phyloP scores from a whole-genome alignment of 2,329 filamentous ascomycete genomes.

The Chrysoporthe puriensis region DNA sequence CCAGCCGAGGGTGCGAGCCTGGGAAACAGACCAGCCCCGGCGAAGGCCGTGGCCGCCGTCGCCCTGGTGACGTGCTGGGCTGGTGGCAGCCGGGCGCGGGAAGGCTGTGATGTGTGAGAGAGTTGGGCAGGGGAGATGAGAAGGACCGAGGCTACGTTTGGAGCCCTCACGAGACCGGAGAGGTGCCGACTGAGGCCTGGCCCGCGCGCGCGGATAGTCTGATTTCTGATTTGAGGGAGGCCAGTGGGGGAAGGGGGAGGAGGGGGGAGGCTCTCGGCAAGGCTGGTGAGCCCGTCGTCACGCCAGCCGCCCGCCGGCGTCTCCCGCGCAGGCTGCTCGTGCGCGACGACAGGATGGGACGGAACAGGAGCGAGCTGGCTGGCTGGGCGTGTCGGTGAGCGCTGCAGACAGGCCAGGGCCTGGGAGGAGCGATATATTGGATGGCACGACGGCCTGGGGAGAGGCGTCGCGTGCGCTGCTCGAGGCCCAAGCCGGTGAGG shows the following conservation, averaged over 20 bases:
- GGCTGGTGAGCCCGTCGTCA: neutral
- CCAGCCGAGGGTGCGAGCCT: slow-evolving; percentile 5
- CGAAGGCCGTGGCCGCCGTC: neutral
- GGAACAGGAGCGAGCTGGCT: too few species aligned
- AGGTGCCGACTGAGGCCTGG: slow-evolving; percentile 24
- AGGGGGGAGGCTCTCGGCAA: neutral
- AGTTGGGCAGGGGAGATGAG: slow-evolving; percentile 5
- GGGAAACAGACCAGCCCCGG: neutral
- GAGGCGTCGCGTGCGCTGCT: neutral
- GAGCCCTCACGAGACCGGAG: slow-evolving; percentile 24
- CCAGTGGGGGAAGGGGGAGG: slow-evolving; percentile 11
- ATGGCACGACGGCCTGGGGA: neutral
- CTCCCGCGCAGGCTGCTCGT: too few species aligned
- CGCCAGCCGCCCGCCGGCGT: neutral
- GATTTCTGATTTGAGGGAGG: slow-evolving; percentile 28
- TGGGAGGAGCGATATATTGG: neutral
- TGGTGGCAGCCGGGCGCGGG: neutral
- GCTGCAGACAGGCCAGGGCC: neutral
- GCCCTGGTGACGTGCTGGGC: neutral
- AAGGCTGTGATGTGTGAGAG: neutral
- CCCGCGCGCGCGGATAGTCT: neutral
- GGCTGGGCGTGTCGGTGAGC: too few species aligned
- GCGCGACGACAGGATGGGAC: too few species aligned
- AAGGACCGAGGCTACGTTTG: slow-evolving; percentile 24
- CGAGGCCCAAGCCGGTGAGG: slow-evolving; percentile 2